phyloP scores from a whole-genome alignment of 1,284 basidiomycete species.

The Sutorius eximius region DNA sequence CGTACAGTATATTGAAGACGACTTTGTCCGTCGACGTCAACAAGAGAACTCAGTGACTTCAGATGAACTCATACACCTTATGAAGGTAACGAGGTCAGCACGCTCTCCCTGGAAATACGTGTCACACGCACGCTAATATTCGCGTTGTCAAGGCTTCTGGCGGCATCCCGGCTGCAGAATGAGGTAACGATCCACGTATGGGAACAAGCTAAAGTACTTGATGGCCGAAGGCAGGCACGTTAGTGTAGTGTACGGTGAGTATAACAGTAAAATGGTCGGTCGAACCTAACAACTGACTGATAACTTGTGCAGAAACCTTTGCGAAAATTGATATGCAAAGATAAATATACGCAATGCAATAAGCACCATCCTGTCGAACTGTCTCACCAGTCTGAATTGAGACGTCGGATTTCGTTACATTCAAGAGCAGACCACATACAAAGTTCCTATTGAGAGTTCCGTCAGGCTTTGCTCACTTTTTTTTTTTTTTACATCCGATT shows the following conservation, averaged over 20 bases:
- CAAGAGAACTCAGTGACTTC: slow-evolving; percentile 46
- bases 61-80: slow-evolving; percentile 61
- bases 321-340: not conserved
- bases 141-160: slow-evolving; percentile 43
- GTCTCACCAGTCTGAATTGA: slow-evolving; percentile 13
- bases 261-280: not conserved
- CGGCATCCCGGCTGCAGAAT: slow-evolving; percentile 47
- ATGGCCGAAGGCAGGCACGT: slow-evolving; percentile 29
- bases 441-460: not conserved
- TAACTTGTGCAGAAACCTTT: not conserved
- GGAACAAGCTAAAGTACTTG: slow-evolving; percentile 48
- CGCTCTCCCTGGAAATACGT: not conserved
- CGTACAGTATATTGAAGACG: slow-evolving; percentile 65
- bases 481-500: slow-evolving; percentile 3
- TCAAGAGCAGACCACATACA: slow-evolving; percentile 15
- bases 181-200: slow-evolving; percentile 49
- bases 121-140: slow-evolving; percentile 24
- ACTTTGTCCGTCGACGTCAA: slow-evolving; percentile 67
- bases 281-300: not conserved
- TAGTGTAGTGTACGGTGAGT: slow-evolving; percentile 12
- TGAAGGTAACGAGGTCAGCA: slow-evolving; percentile 63
- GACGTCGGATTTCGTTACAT: slow-evolving; percentile 7
- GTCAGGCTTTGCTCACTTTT: not conserved
- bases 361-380: not conserved
- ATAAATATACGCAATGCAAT: slow-evolving; percentile 7